Evolutionary conservation across 73 alveolate genomes (phyloP).

Genomic region (Paramecium tetraurelia): DNA sequence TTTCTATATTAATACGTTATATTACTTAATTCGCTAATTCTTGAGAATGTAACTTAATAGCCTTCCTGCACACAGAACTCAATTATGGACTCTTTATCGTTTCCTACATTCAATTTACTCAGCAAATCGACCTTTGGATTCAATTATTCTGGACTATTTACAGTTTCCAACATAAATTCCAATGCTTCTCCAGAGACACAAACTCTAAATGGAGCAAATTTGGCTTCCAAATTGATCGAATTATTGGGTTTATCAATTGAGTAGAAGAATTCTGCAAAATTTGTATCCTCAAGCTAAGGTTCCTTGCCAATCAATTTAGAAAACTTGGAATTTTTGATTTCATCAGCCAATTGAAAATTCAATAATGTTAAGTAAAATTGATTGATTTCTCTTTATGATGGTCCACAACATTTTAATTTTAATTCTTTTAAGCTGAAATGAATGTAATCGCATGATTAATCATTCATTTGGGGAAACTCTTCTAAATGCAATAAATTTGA

Average conservation of each 20-base stretch:
- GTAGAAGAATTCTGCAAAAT: neutral
- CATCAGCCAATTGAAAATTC: neutral
- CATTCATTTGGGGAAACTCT: neutral
- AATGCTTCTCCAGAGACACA: constrained; percentile 16
- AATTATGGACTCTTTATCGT: neutral
- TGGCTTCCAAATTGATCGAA: neutral
- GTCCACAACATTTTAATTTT: neutral
- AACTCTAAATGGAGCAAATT: neutral
- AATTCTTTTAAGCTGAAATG: neutral
- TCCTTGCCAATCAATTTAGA: neutral
- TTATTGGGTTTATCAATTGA: neutral
- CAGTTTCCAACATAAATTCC: neutral
- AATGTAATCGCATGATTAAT: neutral
- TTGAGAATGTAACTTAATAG: neutral
- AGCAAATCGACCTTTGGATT: neutral
- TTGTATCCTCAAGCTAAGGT: neutral
- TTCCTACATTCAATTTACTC: constrained; percentile 10
- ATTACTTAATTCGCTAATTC: neutral
- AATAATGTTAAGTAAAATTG: neutral
- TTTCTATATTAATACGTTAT: neutral
- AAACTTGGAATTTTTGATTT: neutral
- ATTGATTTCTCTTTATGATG: neutral
- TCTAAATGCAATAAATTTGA: neutral
- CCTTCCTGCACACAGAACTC: constrained; percentile 11
- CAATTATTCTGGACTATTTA: neutral